These are phyloP conservation scores for Solanum appendiculatum DNA, from an alignment of 257 asterid species.

Conservation along the genomic window DNA sequence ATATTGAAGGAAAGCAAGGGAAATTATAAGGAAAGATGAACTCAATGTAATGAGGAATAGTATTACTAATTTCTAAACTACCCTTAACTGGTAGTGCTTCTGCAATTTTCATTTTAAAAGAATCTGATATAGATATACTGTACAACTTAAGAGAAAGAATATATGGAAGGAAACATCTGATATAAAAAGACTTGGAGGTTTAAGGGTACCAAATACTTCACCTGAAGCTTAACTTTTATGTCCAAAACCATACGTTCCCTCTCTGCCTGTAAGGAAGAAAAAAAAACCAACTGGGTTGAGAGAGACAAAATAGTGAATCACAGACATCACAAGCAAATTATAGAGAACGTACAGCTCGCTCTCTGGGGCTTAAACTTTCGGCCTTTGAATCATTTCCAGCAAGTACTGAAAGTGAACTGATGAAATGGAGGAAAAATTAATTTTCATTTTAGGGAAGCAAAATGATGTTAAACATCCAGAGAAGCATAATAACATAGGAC, in stretches of 20 bases:
- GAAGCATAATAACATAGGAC: neutral
- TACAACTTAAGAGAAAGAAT: constrained; percentile 4
- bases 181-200: neutral
- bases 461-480: neutral
- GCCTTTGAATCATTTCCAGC: constrained; percentile 56
- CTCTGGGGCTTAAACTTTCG: constrained; percentile 87
- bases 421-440: neutral
- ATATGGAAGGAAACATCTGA: neutral
- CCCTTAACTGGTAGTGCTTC: neutral
- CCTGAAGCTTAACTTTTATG: constrained; percentile 96
- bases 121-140: neutral
- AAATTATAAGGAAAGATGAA: neutral
- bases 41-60: neutral
- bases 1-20: neutral
- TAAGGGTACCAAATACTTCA: constrained; percentile 11
- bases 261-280: constrained; percentile 61
- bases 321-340: constrained; percentile 6
- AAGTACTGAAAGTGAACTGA: constrained; percentile 59
- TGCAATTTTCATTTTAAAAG: neutral
- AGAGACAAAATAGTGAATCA: neutral
- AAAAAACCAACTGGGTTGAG: neutral
- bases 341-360: constrained; percentile 70
- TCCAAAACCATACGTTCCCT: constrained; percentile 97
- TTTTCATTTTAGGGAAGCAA: neutral
- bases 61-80: neutral